These are phyloP conservation scores for Epithemia pelagica DNA, from an alignment of 108 stramenopile species.

Conservation along the genomic window DNA sequence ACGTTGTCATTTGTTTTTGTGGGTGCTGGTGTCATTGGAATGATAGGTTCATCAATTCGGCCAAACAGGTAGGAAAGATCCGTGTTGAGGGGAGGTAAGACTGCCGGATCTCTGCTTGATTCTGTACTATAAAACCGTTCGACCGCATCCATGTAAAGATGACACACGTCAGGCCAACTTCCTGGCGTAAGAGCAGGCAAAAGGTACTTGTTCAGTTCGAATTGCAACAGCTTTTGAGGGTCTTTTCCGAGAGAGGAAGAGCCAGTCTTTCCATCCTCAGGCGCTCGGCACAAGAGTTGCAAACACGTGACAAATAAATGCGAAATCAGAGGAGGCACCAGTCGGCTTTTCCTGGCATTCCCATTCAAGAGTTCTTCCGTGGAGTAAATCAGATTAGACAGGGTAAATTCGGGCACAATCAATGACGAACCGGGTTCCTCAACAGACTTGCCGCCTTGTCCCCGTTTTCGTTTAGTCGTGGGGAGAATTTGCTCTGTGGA, in stretches of 20 bases:
- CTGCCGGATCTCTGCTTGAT: constrained; percentile 38
- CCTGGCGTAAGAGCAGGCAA: constrained; percentile 45
- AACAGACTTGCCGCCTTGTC: neutral
- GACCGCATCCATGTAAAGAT: constrained; percentile 76
- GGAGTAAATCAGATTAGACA: constrained; percentile 61
- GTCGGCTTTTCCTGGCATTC: constrained; percentile 45
- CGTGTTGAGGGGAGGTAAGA: constrained; percentile 36
- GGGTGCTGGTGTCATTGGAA: constrained; percentile 8
- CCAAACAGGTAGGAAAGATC: constrained; percentile 57
- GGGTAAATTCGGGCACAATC: constrained; percentile 47
- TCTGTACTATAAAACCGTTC: constrained; percentile 62
- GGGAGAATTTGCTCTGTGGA: neutral
- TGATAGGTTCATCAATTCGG: constrained; percentile 16
- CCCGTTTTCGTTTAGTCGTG: neutral
- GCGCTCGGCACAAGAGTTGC: constrained; percentile 37
- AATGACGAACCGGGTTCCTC: constrained; percentile 8
- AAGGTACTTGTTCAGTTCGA: constrained; percentile 34
- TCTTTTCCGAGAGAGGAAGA: constrained; percentile 7
- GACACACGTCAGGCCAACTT: constrained; percentile 67
- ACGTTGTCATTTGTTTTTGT: constrained; percentile 10
- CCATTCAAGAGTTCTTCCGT: constrained; percentile 56
- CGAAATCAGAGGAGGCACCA: constrained; percentile 65
- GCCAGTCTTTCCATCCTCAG: constrained; percentile 9
- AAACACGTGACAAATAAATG: constrained; percentile 67
- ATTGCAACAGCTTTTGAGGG: constrained; percentile 23